Base-by-base conservation (phyloP, 1,284 basidiomycete species). In the Apiotrichum brassicae region DNA sequence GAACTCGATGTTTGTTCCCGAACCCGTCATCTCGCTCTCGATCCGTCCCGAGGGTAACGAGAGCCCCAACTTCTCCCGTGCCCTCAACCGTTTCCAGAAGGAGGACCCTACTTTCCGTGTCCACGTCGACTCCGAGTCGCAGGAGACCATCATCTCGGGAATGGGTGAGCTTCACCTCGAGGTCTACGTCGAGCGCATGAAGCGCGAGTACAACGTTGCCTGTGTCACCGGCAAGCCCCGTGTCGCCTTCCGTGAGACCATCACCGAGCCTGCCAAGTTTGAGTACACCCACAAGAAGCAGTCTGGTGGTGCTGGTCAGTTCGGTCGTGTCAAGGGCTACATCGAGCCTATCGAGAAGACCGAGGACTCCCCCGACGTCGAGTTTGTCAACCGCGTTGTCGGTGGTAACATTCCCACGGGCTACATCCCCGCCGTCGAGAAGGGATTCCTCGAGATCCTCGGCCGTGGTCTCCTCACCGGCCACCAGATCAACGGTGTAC, bases 121-220 rank as follows among this genome's bases (percentile, higher is more conserved):
- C 1, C 94, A 97, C 71, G 82, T 98, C 51, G 95, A 99, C 73
- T 74, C 79, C 30, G 92, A 97, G 69, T 90, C 86, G 63, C 89
- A 93, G 74, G 95, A 98, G 86, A 98, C 95, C n/a, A 99, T 99
- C 72, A 97, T 99, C 57, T 94, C 90, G 28, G 95, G 95, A 18
- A 99, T 98, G 95, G 95, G 94, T 25, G 95, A 99, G 75, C 81
- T 99, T 11, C 95, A 99, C 70, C 81, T 99, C 23, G 95, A 99
- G 69, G 97, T 99, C 66, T 98, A 99, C 75, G 94, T 97, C 55
- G 95, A 98, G 74, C 87, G 95, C 38, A 97, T 99, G 92, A 85
- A 84, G 62, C 85, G 95, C 53, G 95, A 99, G 75, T 99, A 99
- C 77, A 89, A 88, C 57, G 89, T 94, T 23, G 83, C 89, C 30